Evolutionary conservation across 2,329 filamentous ascomycete genomes (phyloP).

Genomic region (Penicillium sp.): DNA sequence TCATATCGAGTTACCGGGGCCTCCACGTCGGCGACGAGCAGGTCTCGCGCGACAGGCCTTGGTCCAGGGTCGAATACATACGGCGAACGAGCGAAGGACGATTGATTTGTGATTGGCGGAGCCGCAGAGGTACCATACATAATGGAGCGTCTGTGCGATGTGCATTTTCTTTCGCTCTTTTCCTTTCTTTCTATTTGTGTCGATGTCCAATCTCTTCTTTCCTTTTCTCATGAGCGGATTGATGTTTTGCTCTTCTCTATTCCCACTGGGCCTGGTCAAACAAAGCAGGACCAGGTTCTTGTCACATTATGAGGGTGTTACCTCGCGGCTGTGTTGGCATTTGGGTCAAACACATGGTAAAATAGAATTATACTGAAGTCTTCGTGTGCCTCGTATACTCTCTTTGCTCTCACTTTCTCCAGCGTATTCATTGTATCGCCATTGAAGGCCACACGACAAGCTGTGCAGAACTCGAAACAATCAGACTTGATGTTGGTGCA

Average conservation of each 20-base stretch:
- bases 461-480: neutral
- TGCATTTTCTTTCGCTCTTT: constrained; percentile 13
- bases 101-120: constrained; percentile 25
- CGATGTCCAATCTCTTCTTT: constrained; percentile 1
- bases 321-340: neutral
- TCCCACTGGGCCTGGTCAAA: neutral
- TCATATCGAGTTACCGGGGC: constrained; percentile 25
- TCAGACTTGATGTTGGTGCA: no score
- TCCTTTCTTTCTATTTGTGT: neutral
- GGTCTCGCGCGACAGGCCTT: constrained; percentile 34
- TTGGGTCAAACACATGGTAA: neutral
- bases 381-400: neutral
- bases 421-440: no score
- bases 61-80: constrained; percentile 15
- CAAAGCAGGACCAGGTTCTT: neutral
- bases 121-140: constrained; percentile 26
- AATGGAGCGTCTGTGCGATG: constrained; percentile 21
- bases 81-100: constrained; percentile 31
- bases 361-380: neutral
- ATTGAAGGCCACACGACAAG: neutral
- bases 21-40: constrained; percentile 34
- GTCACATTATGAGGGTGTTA: neutral
- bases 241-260: constrained; percentile 13
- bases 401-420: no score
- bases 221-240: constrained; percentile 19